Percentiles rank a stretch among this genome's conserved stretches.
phyloP scores from a whole-genome alignment of 768 basidiomycete species.

The Pleurotus tuber-regium region DNA sequence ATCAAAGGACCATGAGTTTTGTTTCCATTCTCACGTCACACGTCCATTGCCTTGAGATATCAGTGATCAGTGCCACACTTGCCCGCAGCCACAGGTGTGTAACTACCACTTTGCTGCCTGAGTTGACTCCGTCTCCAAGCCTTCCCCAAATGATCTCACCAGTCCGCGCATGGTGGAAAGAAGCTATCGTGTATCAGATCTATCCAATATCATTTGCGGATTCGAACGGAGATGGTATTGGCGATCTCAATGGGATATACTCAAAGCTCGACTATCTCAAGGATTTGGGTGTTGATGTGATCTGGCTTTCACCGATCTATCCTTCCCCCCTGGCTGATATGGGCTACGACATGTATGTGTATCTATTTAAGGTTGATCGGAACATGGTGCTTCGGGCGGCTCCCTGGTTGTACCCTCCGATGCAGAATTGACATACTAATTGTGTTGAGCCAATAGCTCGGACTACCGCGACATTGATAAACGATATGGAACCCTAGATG shows the following conservation, averaged over 20 bases:
- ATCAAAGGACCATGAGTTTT: too few species aligned
- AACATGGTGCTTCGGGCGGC: too few species aligned
- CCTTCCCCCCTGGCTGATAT: conserved; percentile 66
- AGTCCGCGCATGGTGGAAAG: conserved; percentile 55
- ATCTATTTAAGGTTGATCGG: too few species aligned
- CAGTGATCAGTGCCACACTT: too few species aligned
- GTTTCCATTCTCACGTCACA: too few species aligned
- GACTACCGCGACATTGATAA: conserved; percentile 66
- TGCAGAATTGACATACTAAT: too few species aligned
- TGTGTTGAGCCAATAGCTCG: conserved; percentile 46
- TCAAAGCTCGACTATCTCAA: conserved; percentile 67
- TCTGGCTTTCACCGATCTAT: conserved; percentile 77
- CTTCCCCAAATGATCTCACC: too few species aligned
- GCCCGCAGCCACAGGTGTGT: too few species aligned
- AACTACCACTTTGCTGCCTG: too few species aligned
- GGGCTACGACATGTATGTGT: conserved; percentile 64
- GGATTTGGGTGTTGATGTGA: conserved; percentile 60
- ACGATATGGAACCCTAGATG: conserved; percentile 60
- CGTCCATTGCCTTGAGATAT: too few species aligned
- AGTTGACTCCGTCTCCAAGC: too few species aligned
- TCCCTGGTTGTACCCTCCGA: too few species aligned
- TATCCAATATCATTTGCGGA: conserved; percentile 72
- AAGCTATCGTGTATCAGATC: conserved; percentile 61
- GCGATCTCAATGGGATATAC: conserved; percentile 66
- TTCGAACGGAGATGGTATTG: conserved; percentile 68